Evolutionary conservation across 2,329 filamentous ascomycete species (phyloP), one percentile per base, ranked within the genome.

Genomic region (Amauroascus niger): DNA sequence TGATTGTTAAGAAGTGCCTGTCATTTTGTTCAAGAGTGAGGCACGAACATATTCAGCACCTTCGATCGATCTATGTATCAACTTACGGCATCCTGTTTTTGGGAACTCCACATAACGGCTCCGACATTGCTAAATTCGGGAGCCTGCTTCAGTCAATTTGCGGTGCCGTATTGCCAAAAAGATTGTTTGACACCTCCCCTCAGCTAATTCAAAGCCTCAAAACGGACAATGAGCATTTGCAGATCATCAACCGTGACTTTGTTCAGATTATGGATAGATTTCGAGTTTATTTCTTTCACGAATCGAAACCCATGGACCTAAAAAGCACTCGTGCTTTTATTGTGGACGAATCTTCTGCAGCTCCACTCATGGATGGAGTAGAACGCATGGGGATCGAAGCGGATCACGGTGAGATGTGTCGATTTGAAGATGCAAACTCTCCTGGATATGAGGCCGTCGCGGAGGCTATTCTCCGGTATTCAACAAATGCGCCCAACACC

Each of bases 31-130:
- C 79, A 59, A 83, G 81, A 61, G 65, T 86, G 11, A 75, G 73
- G 6, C 76, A 75, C 20, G 75, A 78, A 53, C 76, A 80, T 59
- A 78, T 82, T 35, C 79, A 86, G 56, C 77, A 84, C 53, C 76
- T 81, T 33, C 78, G 84, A 18, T 83, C 83, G 9, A 79, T 88
- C 50, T 88, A 79, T 60, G 77, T 88, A 8, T 88, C 84, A 0
- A 89, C 86, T 0, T 89, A 83, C 62, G 86, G 82, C 22, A 79
- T 89, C 54, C 75, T 89, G 32, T 90, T 90, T 65, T 75, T 90
- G 26, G 86, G 86, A 13, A 90, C 86, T 13, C 86, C 86, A 6
- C 86, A 89, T 65, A 80, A 77, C 16, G 86, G 85, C 7, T 81
- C 84, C 1, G 82, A 83, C 58, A 69, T 83, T 1, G 85, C 84